Evolutionary conservation across 345 rosid genomes (phyloP).

Genomic region (Murraya koenigii): DNA sequence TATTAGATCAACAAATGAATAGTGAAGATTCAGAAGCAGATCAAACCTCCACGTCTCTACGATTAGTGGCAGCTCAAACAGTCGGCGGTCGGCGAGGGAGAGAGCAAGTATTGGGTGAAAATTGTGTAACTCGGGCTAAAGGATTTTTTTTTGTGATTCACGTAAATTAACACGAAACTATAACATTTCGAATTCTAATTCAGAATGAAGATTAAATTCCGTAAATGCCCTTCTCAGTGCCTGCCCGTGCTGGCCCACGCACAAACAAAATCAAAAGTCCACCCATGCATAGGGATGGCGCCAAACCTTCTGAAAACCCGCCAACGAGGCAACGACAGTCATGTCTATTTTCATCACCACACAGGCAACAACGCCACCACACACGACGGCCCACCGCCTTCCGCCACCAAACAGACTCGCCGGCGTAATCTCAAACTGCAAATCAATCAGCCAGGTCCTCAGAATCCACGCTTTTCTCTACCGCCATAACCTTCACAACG

Average conservation of each 20-base stretch:
- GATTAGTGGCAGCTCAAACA: background rate
- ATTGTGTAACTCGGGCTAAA: background rate
- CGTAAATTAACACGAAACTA: background rate
- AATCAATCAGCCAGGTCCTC: constrained; percentile 36
- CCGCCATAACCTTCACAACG: constrained; percentile 50
- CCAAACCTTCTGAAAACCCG: background rate
- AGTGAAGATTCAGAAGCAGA: background rate
- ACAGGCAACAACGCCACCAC: constrained; percentile 7
- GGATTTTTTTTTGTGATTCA: background rate
- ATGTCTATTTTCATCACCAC: constrained; percentile 38
- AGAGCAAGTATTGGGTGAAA: background rate
- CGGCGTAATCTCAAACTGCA: constrained; percentile 41
- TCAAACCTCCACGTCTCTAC: constrained; percentile 1
- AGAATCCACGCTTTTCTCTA: constrained; percentile 76
- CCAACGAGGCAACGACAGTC: background rate
- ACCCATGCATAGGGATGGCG: background rate
- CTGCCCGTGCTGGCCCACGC: no score
- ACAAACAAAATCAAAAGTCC: no score
- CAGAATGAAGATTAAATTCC: background rate
- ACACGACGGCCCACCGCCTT: constrained; percentile 14
- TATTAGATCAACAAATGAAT: background rate
- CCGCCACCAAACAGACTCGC: constrained; percentile 48
- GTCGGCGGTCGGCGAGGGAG: background rate
- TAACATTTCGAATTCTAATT: background rate
- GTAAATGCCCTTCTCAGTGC: background rate